Conservation (phyloP, 2,329 filamentous ascomycete genomes). For the Volutella citrinella region DNA sequence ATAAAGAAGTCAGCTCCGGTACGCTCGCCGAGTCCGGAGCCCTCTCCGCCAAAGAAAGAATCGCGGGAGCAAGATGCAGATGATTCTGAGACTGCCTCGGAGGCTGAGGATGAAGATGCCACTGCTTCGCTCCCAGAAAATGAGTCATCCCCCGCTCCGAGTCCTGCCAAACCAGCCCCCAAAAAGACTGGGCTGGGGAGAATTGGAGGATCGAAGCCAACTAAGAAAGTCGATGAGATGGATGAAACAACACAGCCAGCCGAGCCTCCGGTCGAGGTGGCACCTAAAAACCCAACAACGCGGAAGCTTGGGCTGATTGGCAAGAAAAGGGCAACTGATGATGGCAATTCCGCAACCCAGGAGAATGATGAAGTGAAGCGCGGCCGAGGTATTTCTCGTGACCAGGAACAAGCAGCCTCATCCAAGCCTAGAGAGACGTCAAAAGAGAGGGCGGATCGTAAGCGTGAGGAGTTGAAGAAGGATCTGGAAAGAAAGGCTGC, state of each 20-base stretch:
- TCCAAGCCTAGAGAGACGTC: constrained; percentile 39
- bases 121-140: constrained; percentile 21
- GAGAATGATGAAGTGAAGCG: constrained; percentile 20
- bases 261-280: constrained; percentile 9
- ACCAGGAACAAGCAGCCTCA: constrained; percentile 23
- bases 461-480: constrained; percentile 48
- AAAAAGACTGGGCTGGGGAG: constrained; percentile 37
- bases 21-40: constrained; percentile 15
- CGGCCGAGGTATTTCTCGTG: constrained; percentile 10
- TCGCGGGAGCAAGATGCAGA: constrained; percentile 12
- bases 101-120: constrained; percentile 33
- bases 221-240: too few relatives aligned
- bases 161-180: constrained; percentile 18
- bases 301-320: constrained; percentile 36
- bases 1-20: constrained; percentile 29
- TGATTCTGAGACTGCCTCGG: constrained; percentile 44
- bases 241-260: constrained; percentile 2
- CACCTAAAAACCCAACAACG: constrained; percentile 7
- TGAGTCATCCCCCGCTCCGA: constrained; percentile 10
- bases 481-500: constrained; percentile 49
- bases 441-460: constrained; percentile 46
- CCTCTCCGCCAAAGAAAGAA: constrained; percentile 5
- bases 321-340: constrained; percentile 18
- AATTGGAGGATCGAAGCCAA: constrained; percentile 36
- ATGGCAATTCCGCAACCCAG: constrained; percentile 2